Evolutionary conservation across 1,284 basidiomycete genomes (phyloP), one percentile per base, ranked within the genome.

Genomic region (Baeospora myosura): DNA sequence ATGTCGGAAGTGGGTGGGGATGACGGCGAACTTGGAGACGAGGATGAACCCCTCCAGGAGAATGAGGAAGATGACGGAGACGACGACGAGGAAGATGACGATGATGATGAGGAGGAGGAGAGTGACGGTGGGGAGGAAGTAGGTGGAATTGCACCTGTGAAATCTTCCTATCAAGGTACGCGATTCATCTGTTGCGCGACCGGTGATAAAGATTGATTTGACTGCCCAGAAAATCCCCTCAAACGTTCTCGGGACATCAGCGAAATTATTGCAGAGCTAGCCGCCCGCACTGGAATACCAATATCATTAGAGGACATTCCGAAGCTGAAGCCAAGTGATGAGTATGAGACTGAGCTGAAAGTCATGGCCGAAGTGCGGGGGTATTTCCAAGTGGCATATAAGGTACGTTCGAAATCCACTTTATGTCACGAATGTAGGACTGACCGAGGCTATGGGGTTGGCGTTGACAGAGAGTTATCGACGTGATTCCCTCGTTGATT

Each of bases 361-460:
- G 58, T 72, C 23, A 71, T 74, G 67, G 69, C 72, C 2, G 70
- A 73, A 42, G 69, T 72, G 1, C 54, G 69, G 4, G 72, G 66
- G 1, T 76, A 74, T 53, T 76, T 72, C 53, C 65, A 71, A 46
- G 65, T 73, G 3, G 52, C 67, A 1, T 69, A 70, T 52, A 71
- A 69, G 65, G 71, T 68, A 26, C 17, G 56, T 45, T n/a, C 17
- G n/a, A n/a, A n/a, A n/a, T 3, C 32, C 18, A 11, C 32, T 20
- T 17, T 33, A 10, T 33, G 7, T 18, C 11, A 5, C 5, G n/a
- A 5, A 21, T 4, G 25, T 26, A 21, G 3, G 16, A 6, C 3
- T 20, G 21, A 24, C 6, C 10, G 10, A 28, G 14, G n/a, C 24
- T 22, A 1, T 24, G 22, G 2, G 1, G 14, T 30, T 41, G 12